Evolutionary conservation across 106 monocot species (phyloP).

Genomic region (Ottelia alismoides): DNA sequence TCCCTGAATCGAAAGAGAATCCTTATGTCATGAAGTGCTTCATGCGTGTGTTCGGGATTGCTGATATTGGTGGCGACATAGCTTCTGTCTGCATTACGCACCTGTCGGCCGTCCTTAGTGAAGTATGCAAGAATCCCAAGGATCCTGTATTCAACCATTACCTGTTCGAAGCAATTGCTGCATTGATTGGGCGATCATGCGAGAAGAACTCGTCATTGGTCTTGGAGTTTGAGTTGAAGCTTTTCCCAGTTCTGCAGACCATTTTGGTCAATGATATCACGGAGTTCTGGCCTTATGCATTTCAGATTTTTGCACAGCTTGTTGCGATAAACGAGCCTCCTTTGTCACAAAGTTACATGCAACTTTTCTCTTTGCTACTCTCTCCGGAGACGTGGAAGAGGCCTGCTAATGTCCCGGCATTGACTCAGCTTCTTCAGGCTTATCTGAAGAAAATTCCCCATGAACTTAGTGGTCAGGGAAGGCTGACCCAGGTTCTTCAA

Average conservation of each 20-base stretch:
- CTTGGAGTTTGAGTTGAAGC: slow-evolving; percentile 41
- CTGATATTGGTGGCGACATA: slow-evolving; percentile 36
- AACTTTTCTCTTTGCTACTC: slow-evolving; percentile 69
- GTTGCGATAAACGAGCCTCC: slow-evolving; percentile 69
- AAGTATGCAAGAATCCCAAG: slow-evolving; percentile 90
- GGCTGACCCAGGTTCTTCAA: slow-evolving; percentile 55
- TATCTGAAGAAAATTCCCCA: slow-evolving; percentile 80
- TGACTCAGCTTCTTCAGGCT: slow-evolving; percentile 63
- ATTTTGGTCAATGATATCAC: slow-evolving; percentile 71
- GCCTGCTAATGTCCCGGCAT: slow-evolving; percentile 62
- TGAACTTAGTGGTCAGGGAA: slow-evolving; percentile 66
- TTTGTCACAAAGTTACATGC: slow-evolving; percentile 70
- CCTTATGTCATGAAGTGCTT: slow-evolving; percentile 95
- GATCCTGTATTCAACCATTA: slow-evolving; percentile 91
- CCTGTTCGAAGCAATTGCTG: slow-evolving; percentile 84
- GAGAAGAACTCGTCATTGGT: slow-evolving; percentile 60
- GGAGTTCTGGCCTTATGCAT: slow-evolving; percentile 97
- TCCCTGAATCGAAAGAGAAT: slow-evolving; percentile 92
- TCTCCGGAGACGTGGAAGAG: slow-evolving; percentile 65
- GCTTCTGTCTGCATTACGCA: slow-evolving; percentile 42
- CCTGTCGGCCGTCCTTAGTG: slow-evolving; percentile 44
- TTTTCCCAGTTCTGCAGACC: slow-evolving; percentile 84
- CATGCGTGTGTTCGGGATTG: slow-evolving; percentile 69
- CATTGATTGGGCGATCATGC: slow-evolving; percentile 54
- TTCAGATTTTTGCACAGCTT: slow-evolving; percentile 93